Conservation (phyloP, 805 yeast genomes). For the Priceomyces melissophilus region DNA sequence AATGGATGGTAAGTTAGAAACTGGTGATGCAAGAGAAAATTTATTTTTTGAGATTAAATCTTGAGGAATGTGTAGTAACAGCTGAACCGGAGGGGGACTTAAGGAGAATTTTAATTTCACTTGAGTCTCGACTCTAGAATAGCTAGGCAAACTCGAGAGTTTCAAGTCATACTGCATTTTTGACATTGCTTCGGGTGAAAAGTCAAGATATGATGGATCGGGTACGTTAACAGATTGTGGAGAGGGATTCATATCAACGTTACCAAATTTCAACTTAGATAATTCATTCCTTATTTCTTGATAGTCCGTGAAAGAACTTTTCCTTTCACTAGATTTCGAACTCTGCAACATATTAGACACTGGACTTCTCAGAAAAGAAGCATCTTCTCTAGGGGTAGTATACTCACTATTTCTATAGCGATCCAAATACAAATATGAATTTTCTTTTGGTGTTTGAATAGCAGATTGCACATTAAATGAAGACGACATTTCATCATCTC, state of each 20-base stretch:
- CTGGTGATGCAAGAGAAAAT: slow-evolving; percentile 56
- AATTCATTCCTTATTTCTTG: slow-evolving; percentile 48
- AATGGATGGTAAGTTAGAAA: slow-evolving; percentile 40
- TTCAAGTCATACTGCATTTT: slow-evolving; percentile 47
- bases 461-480: neutral
- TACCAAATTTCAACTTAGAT: slow-evolving; percentile 54
- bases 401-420: slow-evolving; percentile 7
- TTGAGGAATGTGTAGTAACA: slow-evolving; percentile 74
- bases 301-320: slow-evolving; percentile 9
- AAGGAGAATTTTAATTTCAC: slow-evolving; percentile 70
- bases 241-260: slow-evolving; percentile 33
- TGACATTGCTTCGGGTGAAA: slow-evolving; percentile 32
- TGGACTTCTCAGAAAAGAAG: slow-evolving; percentile 4
- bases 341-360: slow-evolving; percentile 2
- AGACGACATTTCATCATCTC: neutral
- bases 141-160: slow-evolving; percentile 65
- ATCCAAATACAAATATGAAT: slow-evolving; percentile 1
- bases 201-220: slow-evolving; percentile 34
- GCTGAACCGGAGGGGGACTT: slow-evolving; percentile 74
- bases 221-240: slow-evolving; percentile 29
- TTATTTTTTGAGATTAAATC: slow-evolving; percentile 87
- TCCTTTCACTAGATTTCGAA: neutral
- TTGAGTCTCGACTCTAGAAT: slow-evolving; percentile 94
- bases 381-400: slow-evolving; percentile 17
- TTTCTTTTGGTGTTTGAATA: slow-evolving; percentile 1